These are phyloP conservation scores for Sordariomycetes sp. DNA, from an alignment of 2,329 filamentous ascomycete species.

Conservation along the genomic window DNA sequence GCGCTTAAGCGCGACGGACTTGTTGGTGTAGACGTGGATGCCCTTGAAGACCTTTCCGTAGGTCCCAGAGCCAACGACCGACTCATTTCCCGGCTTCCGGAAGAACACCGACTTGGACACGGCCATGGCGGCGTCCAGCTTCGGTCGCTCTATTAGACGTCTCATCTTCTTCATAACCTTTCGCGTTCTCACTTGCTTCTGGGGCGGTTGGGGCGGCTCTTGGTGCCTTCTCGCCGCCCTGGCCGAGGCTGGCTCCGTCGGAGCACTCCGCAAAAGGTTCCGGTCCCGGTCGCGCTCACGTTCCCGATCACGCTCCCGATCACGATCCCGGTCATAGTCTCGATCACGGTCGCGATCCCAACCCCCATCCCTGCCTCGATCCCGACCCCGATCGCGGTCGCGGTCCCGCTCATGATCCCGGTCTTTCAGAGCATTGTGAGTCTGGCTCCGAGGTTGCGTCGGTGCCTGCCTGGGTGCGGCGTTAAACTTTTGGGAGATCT, in stretches of 20 bases:
- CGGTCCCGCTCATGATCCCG: not conserved
- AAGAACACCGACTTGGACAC: constrained; percentile 84
- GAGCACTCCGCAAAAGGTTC: constrained; percentile 33
- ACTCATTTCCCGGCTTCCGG: constrained; percentile 93
- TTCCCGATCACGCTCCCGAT: constrained; percentile 11
- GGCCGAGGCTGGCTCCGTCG: constrained; percentile 39
- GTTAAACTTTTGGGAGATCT: constrained; percentile 58
- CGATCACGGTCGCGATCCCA: constrained; percentile 21
- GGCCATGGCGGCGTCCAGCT: constrained; percentile 57
- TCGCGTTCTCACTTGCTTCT: constrained; percentile 35
- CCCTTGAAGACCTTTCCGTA: constrained; percentile 95
- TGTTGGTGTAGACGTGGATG: constrained; percentile 81
- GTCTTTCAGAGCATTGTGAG: constrained; percentile 10
- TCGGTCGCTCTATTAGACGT: constrained; percentile 58
- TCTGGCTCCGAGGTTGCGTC: not conserved
- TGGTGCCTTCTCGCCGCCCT: constrained; percentile 15
- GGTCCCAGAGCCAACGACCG: constrained; percentile 87
- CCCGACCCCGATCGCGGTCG: not conserved
- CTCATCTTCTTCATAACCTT: constrained; percentile 56
- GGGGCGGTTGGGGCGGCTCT: not conserved
- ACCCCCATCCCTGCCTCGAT: not conserved
- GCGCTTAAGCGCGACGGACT: constrained; percentile 73
- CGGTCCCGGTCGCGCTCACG: constrained; percentile 20
- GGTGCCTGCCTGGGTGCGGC: constrained; percentile 31
- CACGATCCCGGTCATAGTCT: constrained; percentile 8